These are phyloP conservation scores for Boletus subcaerulescens DNA, from an alignment of 768 basidiomycete species.

Conservation along the genomic window DNA sequence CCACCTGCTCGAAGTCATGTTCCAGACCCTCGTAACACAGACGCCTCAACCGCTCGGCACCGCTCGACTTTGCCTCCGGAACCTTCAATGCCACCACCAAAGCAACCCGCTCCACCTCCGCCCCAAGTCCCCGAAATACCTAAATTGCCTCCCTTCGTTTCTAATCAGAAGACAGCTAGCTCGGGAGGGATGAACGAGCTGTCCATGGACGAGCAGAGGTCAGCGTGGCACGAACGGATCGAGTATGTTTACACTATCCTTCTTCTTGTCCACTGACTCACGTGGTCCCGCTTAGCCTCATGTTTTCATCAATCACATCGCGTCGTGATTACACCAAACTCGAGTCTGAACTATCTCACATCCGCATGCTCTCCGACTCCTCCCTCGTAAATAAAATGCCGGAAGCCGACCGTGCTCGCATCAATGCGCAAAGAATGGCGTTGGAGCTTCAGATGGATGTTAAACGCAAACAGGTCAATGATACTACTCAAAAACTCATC, in stretches of 20 bases:
- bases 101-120: slow-evolving; percentile 22
- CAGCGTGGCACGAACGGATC: slow-evolving; percentile 40
- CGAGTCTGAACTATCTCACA: slow-evolving; percentile 32
- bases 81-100: slow-evolving; percentile 13
- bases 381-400: slow-evolving; percentile 22
- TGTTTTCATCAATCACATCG: slow-evolving; percentile 34
- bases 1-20: slow-evolving; percentile 1
- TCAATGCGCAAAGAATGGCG: slow-evolving; percentile 22
- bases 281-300: slow-evolving; percentile 25
- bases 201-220: slow-evolving; percentile 37
- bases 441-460: slow-evolving; percentile 23
- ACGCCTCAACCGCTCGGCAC: neutral
- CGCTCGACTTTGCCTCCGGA: slow-evolving; percentile 8
- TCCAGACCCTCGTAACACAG: neutral
- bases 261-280: neutral
- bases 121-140: slow-evolving; percentile 17
- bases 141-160: slow-evolving; percentile 18
- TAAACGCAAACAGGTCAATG: slow-evolving; percentile 35
- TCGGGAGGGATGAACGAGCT: slow-evolving; percentile 15
- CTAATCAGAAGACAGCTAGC: slow-evolving; percentile 6
- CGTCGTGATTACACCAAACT: slow-evolving; percentile 33
- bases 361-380: slow-evolving; percentile 25
- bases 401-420: slow-evolving; percentile 20
- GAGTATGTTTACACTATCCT: slow-evolving; percentile 30
- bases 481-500: slow-evolving; percentile 28